Evolutionary conservation across 2,329 filamentous ascomycete species (phyloP).

Genomic region (Colletotrichum aenigma): DNA sequence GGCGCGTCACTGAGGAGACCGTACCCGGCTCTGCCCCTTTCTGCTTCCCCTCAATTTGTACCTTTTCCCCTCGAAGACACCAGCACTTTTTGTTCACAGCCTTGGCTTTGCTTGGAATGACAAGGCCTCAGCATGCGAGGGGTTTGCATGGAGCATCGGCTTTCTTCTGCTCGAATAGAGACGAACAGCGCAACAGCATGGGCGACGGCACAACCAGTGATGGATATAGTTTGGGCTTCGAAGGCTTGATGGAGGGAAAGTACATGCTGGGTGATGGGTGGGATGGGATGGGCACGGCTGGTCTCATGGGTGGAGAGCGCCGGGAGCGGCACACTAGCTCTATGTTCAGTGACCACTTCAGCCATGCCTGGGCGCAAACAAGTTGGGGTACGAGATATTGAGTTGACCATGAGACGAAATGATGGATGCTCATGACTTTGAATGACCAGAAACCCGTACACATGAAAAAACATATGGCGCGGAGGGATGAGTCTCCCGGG

Average conservation of each 20-base stretch:
- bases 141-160: background rate
- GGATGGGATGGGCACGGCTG: background rate
- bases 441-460: background rate
- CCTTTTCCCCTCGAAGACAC: background rate
- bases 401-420: background rate
- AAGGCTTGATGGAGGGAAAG: background rate
- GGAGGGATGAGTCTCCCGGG: background rate
- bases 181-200: background rate
- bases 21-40: background rate
- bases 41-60: background rate
- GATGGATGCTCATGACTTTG: background rate
- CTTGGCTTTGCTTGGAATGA: background rate
- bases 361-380: background rate
- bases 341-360: background rate
- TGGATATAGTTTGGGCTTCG: background rate
- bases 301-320: background rate
- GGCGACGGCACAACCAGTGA: background rate
- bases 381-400: background rate
- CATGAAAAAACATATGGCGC: background rate
- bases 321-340: background rate
- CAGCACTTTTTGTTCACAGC: background rate
- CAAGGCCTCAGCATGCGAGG: background rate
- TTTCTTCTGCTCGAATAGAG: background rate
- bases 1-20: background rate
- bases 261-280: background rate